Evolutionary conservation across 2,329 filamentous ascomycete genomes (phyloP).

Genomic region (Stagonosporopsis tanaceti): DNA sequence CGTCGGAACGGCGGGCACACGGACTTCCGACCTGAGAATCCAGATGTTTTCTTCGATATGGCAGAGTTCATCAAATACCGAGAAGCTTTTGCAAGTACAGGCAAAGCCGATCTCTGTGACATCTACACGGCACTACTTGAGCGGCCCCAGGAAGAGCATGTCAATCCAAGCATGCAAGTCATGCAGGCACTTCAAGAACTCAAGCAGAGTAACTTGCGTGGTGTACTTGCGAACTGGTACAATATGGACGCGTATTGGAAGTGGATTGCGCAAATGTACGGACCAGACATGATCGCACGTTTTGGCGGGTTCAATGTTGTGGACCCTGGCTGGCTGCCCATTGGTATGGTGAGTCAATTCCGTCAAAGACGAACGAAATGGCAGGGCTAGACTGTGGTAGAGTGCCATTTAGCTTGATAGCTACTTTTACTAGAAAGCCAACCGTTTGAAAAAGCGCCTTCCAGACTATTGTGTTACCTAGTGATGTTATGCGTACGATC

Average conservation of each 20-base stretch:
- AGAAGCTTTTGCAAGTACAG: constrained; percentile 22
- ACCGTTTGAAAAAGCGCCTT: no score
- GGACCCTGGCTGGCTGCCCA: constrained; percentile 44
- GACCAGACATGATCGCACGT: constrained; percentile 42
- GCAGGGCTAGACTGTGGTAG: constrained; percentile 32
- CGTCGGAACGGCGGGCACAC: constrained; percentile 15
- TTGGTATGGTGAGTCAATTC: constrained; percentile 49
- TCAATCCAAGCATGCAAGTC: constrained; percentile 30
- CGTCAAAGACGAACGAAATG: constrained; percentile 44
- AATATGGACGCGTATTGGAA: constrained; percentile 48
- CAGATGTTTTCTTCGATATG: constrained; percentile 38
- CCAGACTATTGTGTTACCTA: no score
- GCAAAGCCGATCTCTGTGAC: constrained; percentile 23
- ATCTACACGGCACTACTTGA: constrained; percentile 32
- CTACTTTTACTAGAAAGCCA: no score
- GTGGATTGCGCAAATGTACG: constrained; percentile 49
- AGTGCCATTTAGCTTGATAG: no score
- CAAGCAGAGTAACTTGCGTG: constrained; percentile 29
- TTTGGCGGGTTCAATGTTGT: constrained; percentile 48
- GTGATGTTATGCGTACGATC: no score
- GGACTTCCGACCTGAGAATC: constrained; percentile 22
- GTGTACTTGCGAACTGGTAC: constrained; percentile 34
- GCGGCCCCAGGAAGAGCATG: constrained; percentile 30
- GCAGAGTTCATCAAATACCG: constrained; percentile 36
- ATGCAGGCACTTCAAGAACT: constrained; percentile 34